Evolutionary conservation across 768 basidiomycete species (phyloP).

Genomic region (Lepiota brunneoincarnata): DNA sequence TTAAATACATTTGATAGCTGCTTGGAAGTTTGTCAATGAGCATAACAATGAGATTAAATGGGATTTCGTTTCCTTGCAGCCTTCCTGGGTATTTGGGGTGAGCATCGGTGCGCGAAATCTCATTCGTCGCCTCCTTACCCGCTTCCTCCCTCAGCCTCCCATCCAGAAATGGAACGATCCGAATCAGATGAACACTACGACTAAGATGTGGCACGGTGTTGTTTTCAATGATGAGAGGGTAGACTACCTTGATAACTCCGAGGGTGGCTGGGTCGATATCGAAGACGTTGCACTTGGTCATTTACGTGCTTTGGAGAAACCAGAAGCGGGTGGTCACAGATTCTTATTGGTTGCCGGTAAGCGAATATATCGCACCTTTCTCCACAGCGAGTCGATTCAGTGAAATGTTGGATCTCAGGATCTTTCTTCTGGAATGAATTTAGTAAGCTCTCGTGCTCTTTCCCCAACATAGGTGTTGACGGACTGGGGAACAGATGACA

Average conservation of each 20-base stretch:
- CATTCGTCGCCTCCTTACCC: too few species aligned
- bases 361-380: too few species aligned
- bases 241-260: background rate
- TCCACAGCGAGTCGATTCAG: too few species aligned
- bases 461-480: too few species aligned
- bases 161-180: background rate
- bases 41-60: background rate
- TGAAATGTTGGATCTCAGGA: too few species aligned
- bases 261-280: background rate
- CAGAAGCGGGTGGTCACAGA: conserved; percentile 2
- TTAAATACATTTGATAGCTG: background rate
- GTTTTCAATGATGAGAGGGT: background rate
- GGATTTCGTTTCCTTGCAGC: background rate
- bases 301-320: background rate
- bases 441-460: too few species aligned
- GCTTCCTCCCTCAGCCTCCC: background rate
- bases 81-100: background rate
- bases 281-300: background rate
- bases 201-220: background rate
- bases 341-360: background rate
- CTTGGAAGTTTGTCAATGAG: background rate
- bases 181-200: background rate
- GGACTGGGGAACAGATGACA: too few species aligned
- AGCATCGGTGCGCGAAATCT: too few species aligned
- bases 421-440: too few species aligned